Evolutionary conservation across 805 yeast genomes (phyloP), one percentile per base, ranked within the genome.

Genomic region (Saccharomycopsis sp.): DNA sequence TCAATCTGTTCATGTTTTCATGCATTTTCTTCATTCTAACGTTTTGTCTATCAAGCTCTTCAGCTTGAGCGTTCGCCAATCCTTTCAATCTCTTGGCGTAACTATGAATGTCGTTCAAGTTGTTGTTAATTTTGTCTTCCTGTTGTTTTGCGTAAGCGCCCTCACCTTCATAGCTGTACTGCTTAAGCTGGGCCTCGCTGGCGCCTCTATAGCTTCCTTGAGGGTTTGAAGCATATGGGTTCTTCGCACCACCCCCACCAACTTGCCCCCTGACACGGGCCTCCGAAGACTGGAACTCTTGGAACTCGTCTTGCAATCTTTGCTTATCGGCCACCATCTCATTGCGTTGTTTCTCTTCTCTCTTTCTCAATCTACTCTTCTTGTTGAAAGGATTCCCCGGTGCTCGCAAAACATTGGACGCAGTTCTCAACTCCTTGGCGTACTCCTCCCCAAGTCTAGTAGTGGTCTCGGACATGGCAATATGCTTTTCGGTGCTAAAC

Each of bases 141-240:
- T 86, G 74, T 51, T 78, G 88, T 53, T 87, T 95, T 58, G 92
- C 97, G 57, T 89, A 96, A 36, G 77, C 76, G 59, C 89, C 96
- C 36, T 80, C 82, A 56, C 86, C 96, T n/a, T 41, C 45, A 52
- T 84, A 83, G 52, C 81, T 84, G 60, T 80, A 87, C 49, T 75
- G 64, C 42, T 73, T 65, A 2, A 92, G 80, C 29, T 76, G 78
- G n/a, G 65, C 42, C 16, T 38, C 42, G 15, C 18, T 9, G 4
- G 42, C 31, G 13, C 32, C 36, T 52, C 38, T 58, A 42, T 22
- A 57, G 34, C 58, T 57, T 30, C 61, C 60, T 34, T 62, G 60
- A 42, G 60, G 59, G 13, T 10, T 16, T 22, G 56, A 58, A 4
- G 61, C 55, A 10, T 22, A 36, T 18, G 39, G 39, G 25, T 15